Conservation (phyloP, 2,329 filamentous ascomycete species). For the Botryotinia convoluta region DNA sequence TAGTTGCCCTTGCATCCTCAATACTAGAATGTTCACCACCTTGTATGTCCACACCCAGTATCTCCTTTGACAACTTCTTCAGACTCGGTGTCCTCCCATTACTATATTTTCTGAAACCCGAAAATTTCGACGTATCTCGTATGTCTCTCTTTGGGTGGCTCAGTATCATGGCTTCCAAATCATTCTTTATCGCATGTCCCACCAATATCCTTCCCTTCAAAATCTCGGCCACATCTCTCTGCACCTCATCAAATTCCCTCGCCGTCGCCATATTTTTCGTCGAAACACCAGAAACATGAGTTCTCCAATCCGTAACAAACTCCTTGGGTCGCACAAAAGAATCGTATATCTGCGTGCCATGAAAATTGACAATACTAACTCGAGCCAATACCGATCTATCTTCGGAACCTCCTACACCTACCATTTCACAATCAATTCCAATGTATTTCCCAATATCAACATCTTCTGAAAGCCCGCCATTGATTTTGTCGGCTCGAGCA, state of each 20-base stretch:
- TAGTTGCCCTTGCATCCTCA: constrained; percentile 82
- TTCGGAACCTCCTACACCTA: constrained; percentile 73
- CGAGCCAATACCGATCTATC: constrained; percentile 76
- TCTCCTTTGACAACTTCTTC: constrained; percentile 53
- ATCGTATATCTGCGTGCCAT: constrained; percentile 90
- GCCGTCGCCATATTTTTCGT: constrained; percentile 69
- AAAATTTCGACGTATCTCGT: constrained; percentile 78
- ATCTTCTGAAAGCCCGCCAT: constrained; percentile 59
- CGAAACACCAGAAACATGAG: constrained; percentile 77
- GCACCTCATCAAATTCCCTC: constrained; percentile 72
- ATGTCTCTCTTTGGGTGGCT: constrained; percentile 75
- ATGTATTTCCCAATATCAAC: constrained; percentile 84
- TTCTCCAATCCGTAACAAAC: constrained; percentile 86
- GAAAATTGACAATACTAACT: constrained; percentile 89
- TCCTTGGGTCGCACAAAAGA: constrained; percentile 80
- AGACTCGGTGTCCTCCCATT: constrained; percentile 68
- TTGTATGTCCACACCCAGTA: constrained; percentile 62
- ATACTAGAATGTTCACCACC: constrained; percentile 63
- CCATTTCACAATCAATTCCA: constrained; percentile 97
- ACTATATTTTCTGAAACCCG: constrained; percentile 68
- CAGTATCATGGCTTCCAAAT: constrained; percentile 71
- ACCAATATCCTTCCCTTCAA: constrained; percentile 71
- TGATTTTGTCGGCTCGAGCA: constrained; percentile 52
- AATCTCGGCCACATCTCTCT: constrained; percentile 65
- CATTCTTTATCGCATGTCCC: constrained; percentile 80